Evolutionary conservation across 179 eudicot species (phyloP), one percentile per base, ranked within the genome.

Genomic region (Vitellaria paradoxa): DNA sequence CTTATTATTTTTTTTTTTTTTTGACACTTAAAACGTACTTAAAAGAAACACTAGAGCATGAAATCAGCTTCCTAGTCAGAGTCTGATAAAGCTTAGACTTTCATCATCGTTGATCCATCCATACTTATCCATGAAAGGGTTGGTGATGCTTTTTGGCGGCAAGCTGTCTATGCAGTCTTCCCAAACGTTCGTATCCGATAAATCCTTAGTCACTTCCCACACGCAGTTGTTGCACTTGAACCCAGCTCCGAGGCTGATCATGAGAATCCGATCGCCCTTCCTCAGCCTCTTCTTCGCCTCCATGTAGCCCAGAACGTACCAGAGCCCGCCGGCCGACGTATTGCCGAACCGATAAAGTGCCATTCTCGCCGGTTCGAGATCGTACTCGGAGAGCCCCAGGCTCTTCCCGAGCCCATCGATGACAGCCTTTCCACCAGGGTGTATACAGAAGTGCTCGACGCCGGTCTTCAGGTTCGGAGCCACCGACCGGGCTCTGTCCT

Each of bases 281-380:
- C 85, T 87, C 75, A 87, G 87, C 78, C 88, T 87, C 81, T 68
- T 82, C 78, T 87, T 85, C 3, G 90, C 90, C 76, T 87, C 90
- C 87, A 87, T 87, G 73, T 87, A 87, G 9, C 88, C 88, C 47
- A 85, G 77, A 14, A 85, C 88, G 72, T 87, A 87, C 90, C 90
- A 87, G 55, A 87, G 86, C 2, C 88, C 86, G 17, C 87, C 86
- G 0, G 92, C 91, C 0, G 94, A 89, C 2, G 94, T 90, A 83
- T 90, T 90, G 12, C 94, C 94, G 20, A 86, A 90, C 45, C 94
- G 68, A 64, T 89, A 91, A 1, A 90, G 81, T 10, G 94, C 85
- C 94, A 90, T 90, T 76, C 90, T 80, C 0, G 92, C 92, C 7
- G 94, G 91, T 81, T 90, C 94, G 0, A 90, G 78, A 50, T 90